Base-by-base conservation (phyloP, 2,329 filamentous ascomycete genomes). In the Chalara sp. region DNA sequence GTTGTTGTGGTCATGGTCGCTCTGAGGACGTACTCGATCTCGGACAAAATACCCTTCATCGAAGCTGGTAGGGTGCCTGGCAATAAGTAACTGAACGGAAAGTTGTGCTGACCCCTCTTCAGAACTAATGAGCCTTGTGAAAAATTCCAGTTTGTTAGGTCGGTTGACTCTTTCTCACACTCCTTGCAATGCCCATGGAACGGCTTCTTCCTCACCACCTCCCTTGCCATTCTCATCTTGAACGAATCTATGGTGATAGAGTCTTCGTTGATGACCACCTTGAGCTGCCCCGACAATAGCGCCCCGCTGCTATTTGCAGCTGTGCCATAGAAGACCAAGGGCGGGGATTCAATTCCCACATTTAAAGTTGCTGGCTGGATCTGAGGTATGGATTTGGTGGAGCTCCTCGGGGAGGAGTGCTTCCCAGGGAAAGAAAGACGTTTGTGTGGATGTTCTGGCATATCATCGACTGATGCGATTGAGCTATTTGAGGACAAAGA, bases 41-140 rank as follows among this genome's bases (percentile, higher is more conserved):
- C 76, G 13, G 85, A 79, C 46, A 96, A 71, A 6, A 80, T 73
- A 49, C 86, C 86, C 63, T 91, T 84, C 62, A 87, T 88, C 41
- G 83, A 87, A 2, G 89, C 87, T 3, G 92, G 91, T n/a, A 96
- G 78, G 63, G 92, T 79, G 21, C 93, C 93, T 1, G 84, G 82
- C 43, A 99, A 79, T 47, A 96, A 76, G 59, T 89, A 85, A 60
- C 89, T 95, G 69, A 96, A 96, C 46, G 93, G 92, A 65, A 91
- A 95, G 44, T 81, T 76, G 67, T 96, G 89, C 46, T 76, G 70
- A 53, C 80, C 80, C 64, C 73, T 76, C 53, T 66, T 65, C 49
- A 84, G 67, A 8, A 68, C 68, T 13, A 76, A 69, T 42, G 78
- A 75, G 43, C 75, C 74, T 13, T 76, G 78, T 52, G 95, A 70